Evolutionary conservation across 2,329 filamentous ascomycete species (phyloP).

Genomic region (Talaromyces sp.): DNA sequence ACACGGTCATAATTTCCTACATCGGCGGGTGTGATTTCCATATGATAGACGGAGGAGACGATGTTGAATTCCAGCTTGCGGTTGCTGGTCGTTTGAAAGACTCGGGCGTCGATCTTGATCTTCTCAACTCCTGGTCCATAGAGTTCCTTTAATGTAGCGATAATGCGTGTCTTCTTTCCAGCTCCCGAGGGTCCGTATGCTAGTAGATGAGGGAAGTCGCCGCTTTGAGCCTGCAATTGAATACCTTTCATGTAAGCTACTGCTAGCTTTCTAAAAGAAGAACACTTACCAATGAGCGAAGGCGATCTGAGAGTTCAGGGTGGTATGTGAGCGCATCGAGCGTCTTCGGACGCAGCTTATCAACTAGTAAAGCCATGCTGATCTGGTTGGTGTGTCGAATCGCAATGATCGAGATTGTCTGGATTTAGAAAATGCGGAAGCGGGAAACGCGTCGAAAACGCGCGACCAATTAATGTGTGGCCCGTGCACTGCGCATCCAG

Average conservation of each 20-base stretch:
- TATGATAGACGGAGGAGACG: slow-evolving; percentile 93
- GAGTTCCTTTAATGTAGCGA: slow-evolving; percentile 90
- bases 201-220: slow-evolving; percentile 96
- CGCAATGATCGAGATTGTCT: neutral
- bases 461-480: slow-evolving; percentile 43
- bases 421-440: slow-evolving; percentile 19
- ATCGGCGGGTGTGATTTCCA: slow-evolving; percentile 96
- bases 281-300: slow-evolving; percentile 74
- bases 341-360: slow-evolving; percentile 60
- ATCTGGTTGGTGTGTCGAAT: neutral
- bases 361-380: slow-evolving; percentile 66
- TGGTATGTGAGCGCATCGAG: slow-evolving; percentile 76
- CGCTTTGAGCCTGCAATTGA: slow-evolving; percentile 77
- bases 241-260: slow-evolving; percentile 4
- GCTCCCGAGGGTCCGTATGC: slow-evolving; percentile 96
- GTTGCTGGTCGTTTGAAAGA: slow-evolving; percentile 94
- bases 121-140: slow-evolving; percentile 98
- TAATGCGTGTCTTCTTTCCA: slow-evolving; percentile 96
- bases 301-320: slow-evolving; percentile 79
- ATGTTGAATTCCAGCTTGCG: slow-evolving; percentile 99
- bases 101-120: slow-evolving; percentile 97
- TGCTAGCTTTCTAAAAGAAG: neutral
- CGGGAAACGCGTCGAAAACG: slow-evolving; percentile 39
- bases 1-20: slow-evolving; percentile 96
- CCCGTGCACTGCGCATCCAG: slow-evolving; percentile 32